Conservation (phyloP, 2,329 filamentous ascomycete species). For the Penicillium sp. region DNA sequence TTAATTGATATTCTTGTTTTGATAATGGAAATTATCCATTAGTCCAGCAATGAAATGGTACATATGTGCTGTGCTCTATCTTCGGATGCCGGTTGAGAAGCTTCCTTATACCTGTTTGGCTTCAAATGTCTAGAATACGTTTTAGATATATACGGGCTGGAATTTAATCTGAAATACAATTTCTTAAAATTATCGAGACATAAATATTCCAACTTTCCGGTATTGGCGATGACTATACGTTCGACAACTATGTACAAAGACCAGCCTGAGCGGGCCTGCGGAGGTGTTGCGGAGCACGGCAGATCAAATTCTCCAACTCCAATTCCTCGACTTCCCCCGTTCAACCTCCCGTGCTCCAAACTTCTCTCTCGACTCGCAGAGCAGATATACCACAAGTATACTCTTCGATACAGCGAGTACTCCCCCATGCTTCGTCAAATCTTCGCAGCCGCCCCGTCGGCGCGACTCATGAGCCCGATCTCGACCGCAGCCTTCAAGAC, state of each 20-base stretch:
- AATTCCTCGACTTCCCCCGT: not conserved
- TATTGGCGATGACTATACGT: not conserved
- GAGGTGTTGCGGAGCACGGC: constrained; percentile 10
- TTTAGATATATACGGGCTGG: too few relatives aligned
- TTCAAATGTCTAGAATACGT: too few relatives aligned
- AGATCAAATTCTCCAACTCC: constrained; percentile 10
- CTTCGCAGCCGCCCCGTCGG: constrained; percentile 14
- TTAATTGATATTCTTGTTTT: too few relatives aligned
- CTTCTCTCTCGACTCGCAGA: not conserved
- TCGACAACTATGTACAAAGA: not conserved
- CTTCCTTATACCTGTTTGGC: too few relatives aligned
- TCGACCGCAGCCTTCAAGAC: constrained; percentile 9
- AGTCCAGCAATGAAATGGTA: too few relatives aligned
- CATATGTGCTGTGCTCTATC: too few relatives aligned
- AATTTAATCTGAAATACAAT: too few relatives aligned
- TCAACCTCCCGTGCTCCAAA: not conserved
- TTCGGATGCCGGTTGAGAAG: too few relatives aligned
- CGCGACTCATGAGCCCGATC: constrained; percentile 6
- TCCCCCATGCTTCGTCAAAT: constrained; percentile 16
- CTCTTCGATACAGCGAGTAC: not conserved
- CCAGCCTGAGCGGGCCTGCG: not conserved
- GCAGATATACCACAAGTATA: not conserved
- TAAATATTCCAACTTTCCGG: not conserved
- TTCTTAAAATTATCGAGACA: not conserved
- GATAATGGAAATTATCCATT: too few relatives aligned